Conservation (phyloP, 495 filamentous ascomycete genomes). For the Talaromyces ruber region DNA sequence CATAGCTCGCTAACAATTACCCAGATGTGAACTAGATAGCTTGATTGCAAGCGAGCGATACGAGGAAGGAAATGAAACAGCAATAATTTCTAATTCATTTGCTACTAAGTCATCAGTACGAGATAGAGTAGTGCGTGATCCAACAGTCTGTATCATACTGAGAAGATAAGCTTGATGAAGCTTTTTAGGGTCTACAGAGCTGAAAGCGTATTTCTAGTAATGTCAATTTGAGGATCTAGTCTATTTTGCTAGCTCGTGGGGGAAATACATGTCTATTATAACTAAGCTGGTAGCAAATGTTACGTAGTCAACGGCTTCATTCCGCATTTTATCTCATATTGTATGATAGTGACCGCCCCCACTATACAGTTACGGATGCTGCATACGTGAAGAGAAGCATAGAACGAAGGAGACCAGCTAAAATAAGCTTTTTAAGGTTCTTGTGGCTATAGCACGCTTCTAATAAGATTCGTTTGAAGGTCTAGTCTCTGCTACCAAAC, state of each 20-base stretch:
- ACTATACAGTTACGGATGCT: neutral
- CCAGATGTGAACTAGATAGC: neutral
- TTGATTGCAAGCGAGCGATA: neutral
- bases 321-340: neutral
- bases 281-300: neutral
- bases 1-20: neutral
- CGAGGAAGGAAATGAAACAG: neutral
- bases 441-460: too few species aligned
- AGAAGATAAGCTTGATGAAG: neutral
- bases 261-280: neutral
- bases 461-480: too few species aligned
- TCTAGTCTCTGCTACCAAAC: neutral
- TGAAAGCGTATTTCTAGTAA: neutral
- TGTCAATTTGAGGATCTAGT: neutral
- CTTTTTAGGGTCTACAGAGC: neutral
- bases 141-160: neutral
- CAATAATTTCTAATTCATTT: neutral
- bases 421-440: too few species aligned
- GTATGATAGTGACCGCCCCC: neutral
- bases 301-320: neutral
- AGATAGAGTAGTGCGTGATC: neutral
- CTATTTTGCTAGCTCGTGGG: neutral
- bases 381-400: neutral
- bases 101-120: neutral
- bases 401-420: neutral